Evolutionary conservation across 2,329 filamentous ascomycete species (phyloP), one percentile per base, ranked within the genome.

Genomic region (Orbilia oligospora): DNA sequence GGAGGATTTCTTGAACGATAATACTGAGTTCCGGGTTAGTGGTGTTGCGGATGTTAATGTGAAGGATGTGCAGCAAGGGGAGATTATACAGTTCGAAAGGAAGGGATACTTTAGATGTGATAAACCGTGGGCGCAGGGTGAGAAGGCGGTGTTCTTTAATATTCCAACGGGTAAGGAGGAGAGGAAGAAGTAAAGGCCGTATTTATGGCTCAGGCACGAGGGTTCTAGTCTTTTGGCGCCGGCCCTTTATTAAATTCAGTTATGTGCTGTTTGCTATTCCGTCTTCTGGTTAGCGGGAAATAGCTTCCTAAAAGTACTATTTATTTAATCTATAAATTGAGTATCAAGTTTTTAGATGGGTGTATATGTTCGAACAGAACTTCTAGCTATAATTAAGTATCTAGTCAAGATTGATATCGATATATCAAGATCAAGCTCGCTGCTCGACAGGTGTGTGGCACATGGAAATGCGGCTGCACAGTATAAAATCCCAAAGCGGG

Each of bases 71-170:
- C 94, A 93, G 88, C 91, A 90, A 84, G 92, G 93, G 83, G 94
- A 97, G 82, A 95, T 98, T 80, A 93, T 98, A 81, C 96, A 98
- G 87, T 92, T 98, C 55, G 95, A 98, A 87, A 89, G 95, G 79
- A 93, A 95, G 85, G 95, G 94, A 0, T 98, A 93, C 86, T 98
- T 92, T 87, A 88, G 95, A 66, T 91, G 97, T 27, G 95, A 98
- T 85, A 87, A 86, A 80, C 85, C 89, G 12, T 89, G 88, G 76
- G 84, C 85, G 80, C 87, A 89, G 83, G 89, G 89, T 0, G 86
- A 90, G 84, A 86, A 88, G 30, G 89, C 89, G 33, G 87, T 92
- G 20, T 87, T 91, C 73, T 92, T 92, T 85, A 88, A 90, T 84
- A 91, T 92, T 81, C 91, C 91, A 3, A 92, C 90, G 1, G 76